phyloP scores from a whole-genome alignment of 2,329 filamentous ascomycete species.

The Colletotrichum sp. region DNA sequence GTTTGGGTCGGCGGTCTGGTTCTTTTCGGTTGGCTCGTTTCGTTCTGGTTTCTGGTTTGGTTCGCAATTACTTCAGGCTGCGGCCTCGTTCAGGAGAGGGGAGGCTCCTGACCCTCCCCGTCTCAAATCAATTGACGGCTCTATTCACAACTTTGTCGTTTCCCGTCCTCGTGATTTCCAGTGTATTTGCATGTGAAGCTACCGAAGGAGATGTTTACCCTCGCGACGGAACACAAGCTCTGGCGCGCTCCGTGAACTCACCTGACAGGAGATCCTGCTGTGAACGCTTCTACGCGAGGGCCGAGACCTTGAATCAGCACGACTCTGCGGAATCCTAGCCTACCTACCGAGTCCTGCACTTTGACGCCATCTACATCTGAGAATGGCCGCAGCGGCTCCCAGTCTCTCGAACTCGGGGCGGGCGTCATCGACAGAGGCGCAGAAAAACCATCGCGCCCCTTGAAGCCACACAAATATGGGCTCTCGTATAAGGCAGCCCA shows the following conservation, averaged over 20 bases:
- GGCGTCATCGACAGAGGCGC: background rate
- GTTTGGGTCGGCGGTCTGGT: background rate
- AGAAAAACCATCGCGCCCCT: background rate
- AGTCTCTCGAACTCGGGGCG: background rate
- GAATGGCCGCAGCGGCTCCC: background rate
- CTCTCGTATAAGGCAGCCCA: background rate
- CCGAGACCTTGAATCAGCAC: background rate
- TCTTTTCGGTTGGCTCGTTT: background rate
- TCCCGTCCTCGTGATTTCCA: background rate
- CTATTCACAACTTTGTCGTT: background rate
- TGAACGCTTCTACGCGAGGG: background rate
- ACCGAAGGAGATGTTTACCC: background rate
- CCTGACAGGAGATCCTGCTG: background rate
- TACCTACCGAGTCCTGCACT: no score
- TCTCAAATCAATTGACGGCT: background rate
- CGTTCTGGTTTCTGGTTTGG: background rate
- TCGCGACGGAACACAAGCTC: background rate
- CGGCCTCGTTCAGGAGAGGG: background rate
- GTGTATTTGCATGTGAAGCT: background rate
- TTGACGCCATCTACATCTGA: background rate
- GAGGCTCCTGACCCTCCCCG: background rate
- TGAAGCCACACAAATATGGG: background rate
- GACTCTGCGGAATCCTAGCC: background rate
- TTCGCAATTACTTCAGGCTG: background rate
- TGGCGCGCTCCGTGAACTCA: background rate